These are phyloP conservation scores for Hyparrhenia diplandra DNA, from an alignment of 176 grass and related monocot species.

Conservation along the genomic window DNA sequence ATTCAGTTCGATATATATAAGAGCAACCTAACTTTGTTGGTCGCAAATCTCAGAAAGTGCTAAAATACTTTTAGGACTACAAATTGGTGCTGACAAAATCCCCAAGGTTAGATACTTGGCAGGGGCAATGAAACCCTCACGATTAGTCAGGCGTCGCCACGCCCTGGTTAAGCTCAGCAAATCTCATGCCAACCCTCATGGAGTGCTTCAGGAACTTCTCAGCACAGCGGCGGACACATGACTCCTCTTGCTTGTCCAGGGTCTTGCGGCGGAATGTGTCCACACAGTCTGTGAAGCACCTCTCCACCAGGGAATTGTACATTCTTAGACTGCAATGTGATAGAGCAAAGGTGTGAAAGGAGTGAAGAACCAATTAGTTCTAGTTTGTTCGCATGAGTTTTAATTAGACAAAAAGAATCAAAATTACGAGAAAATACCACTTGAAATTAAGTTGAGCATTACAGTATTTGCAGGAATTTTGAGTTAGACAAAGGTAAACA, in stretches of 20 bases:
- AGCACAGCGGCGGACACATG: constrained; percentile 65
- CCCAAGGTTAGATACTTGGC: neutral
- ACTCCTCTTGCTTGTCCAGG: constrained; percentile 95
- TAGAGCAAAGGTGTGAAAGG: constrained; percentile 14
- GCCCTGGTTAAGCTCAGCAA: constrained; percentile 90
- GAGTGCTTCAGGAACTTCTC: constrained; percentile 99
- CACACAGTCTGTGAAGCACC: constrained; percentile 82
- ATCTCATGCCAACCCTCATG: constrained; percentile 98
- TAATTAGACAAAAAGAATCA: neutral
- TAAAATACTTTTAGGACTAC: constrained; percentile 23
- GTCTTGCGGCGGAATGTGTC: constrained; percentile 85
- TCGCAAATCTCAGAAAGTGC: neutral
- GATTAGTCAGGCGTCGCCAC: constrained; percentile 47
- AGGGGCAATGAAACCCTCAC: neutral
- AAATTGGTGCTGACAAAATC: constrained; percentile 20
- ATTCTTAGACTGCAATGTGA: constrained; percentile 64
- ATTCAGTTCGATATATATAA: constrained; percentile 14
- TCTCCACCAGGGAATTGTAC: constrained; percentile 94
- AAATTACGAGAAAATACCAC: neutral
- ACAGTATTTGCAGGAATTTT: neutral
- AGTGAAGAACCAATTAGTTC: constrained; percentile 16
- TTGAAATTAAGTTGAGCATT: neutral
- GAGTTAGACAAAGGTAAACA: neutral
- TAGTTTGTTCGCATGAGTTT: no score
- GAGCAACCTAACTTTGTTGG: neutral